phyloP scores from a whole-genome alignment of 192 early-diverging fungal species.

The Cetraspora pellucida region DNA sequence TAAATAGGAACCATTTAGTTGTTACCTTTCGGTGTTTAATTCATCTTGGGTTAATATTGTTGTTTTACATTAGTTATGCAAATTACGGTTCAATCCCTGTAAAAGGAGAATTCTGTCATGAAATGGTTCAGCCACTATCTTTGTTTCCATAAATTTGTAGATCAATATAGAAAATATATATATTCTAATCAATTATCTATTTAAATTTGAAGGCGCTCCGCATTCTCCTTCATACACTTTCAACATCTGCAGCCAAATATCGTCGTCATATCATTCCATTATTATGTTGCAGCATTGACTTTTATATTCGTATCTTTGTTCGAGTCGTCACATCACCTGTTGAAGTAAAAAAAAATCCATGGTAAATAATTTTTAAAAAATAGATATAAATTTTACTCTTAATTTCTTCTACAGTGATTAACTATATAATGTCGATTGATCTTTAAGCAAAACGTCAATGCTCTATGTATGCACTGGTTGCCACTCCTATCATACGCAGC shows the following conservation, averaged over 20 bases:
- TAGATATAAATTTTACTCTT: background rate
- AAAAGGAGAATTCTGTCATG: constrained; percentile 89
- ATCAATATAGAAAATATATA: no score
- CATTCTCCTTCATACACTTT: constrained; percentile 81
- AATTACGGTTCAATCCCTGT: constrained; percentile 95
- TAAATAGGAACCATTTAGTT: constrained; percentile 9
- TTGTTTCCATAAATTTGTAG: background rate
- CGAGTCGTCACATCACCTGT: constrained; percentile 75
- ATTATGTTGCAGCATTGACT: constrained; percentile 94
- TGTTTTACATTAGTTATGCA: constrained; percentile 63
- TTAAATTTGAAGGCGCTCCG: constrained; percentile 65
- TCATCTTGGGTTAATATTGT: background rate
- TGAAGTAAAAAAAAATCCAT: constrained; percentile 74
- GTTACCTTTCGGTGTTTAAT: no score
- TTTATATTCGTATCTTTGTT: constrained; percentile 96
- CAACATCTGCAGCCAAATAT: constrained; percentile 83
- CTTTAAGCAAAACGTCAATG: constrained; percentile 70
- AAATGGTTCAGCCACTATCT: constrained; percentile 60
- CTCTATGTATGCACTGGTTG: constrained; percentile 90
- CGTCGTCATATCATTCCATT: constrained; percentile 85
- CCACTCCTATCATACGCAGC: constrained; percentile 68
- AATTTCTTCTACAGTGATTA: background rate
- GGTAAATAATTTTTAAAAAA: constrained; percentile 46
- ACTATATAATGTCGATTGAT: background rate
- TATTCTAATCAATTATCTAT: background rate